Evolutionary conservation across 2,329 filamentous ascomycete species (phyloP).

Genomic region (Triangularia setosa): DNA sequence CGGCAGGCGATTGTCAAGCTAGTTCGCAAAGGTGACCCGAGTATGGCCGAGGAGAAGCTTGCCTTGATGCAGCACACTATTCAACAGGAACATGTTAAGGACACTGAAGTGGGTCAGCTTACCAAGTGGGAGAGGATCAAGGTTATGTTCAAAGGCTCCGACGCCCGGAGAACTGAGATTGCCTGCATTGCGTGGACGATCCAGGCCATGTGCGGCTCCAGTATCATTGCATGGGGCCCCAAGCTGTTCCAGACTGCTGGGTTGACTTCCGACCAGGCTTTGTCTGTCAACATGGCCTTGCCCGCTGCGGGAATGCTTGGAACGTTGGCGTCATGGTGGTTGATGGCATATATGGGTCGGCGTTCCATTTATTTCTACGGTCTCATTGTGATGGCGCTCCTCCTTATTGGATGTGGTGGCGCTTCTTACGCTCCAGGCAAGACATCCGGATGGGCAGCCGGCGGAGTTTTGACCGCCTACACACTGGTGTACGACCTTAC

Average conservation of each 20-base stretch:
- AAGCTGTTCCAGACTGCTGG: slow-evolving; percentile 38
- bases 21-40: slow-evolving; percentile 13
- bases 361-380: slow-evolving; percentile 36
- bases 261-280: slow-evolving; percentile 29
- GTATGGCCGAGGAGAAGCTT: slow-evolving; percentile 29
- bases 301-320: slow-evolving; percentile 40
- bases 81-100: slow-evolving; percentile 15
- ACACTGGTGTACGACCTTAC: slow-evolving; percentile 27
- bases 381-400: slow-evolving; percentile 37
- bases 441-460: slow-evolving; percentile 20
- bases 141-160: slow-evolving; percentile 50
- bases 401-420: slow-evolving; percentile 39
- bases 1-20: slow-evolving; percentile 40
- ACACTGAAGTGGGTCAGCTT: slow-evolving; percentile 7
- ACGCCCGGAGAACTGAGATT: slow-evolving; percentile 52
- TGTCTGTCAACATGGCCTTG: slow-evolving; percentile 38
- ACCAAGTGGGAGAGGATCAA: slow-evolving; percentile 41
- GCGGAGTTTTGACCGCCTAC: slow-evolving; percentile 24
- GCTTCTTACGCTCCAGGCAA: slow-evolving; percentile 6
- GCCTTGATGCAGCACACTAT: slow-evolving; percentile 53
- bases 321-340: slow-evolving; percentile 42
- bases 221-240: slow-evolving; percentile 42
- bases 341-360: slow-evolving; percentile 31
- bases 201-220: slow-evolving; percentile 45
- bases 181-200: slow-evolving; percentile 47